Evolutionary conservation across 2,329 filamentous ascomycete species (phyloP).

Genomic region (Juglanconis oblonga): DNA sequence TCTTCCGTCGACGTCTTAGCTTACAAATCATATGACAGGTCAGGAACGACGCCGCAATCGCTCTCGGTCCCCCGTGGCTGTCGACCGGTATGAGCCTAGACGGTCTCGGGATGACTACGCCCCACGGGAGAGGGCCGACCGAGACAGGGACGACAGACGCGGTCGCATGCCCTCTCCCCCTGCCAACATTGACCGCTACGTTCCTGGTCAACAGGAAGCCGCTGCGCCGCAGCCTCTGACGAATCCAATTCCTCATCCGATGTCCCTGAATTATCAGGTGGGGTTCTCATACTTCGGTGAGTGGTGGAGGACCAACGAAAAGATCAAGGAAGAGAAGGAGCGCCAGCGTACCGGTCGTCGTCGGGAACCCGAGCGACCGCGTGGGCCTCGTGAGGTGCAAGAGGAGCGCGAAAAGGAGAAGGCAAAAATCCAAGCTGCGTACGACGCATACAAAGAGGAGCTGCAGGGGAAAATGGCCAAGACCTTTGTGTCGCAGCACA

Average conservation of each 20-base stretch:
- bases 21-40: conserved; percentile 37
- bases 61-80: conserved; percentile 67
- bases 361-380: conserved; percentile 60
- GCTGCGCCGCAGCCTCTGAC: conserved; percentile 42
- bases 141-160: conserved; percentile 58
- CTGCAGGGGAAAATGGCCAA: conserved; percentile 78
- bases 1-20: conserved; percentile 12
- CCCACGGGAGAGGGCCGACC: conserved; percentile 25
- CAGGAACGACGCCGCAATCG: conserved; percentile 60
- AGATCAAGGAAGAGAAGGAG: conserved; percentile 79
- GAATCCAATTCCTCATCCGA: conserved; percentile 71
- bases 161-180: conserved; percentile 56
- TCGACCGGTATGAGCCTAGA: conserved; percentile 76
- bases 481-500: conserved; percentile 86
- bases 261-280: conserved; percentile 73
- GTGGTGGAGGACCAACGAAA: conserved; percentile 82
- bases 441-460: conserved; percentile 66
- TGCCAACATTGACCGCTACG: conserved; percentile 79
- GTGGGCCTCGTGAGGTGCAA: conserved; percentile 61
- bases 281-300: conserved; percentile 84
- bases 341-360: conserved; percentile 66
- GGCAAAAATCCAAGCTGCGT: conserved; percentile 69
- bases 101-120: conserved; percentile 49
- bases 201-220: conserved; percentile 65
- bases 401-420: conserved; percentile 80